phyloP scores from a whole-genome alignment of 2,329 filamentous ascomycete species.

The Nemania sp. region DNA sequence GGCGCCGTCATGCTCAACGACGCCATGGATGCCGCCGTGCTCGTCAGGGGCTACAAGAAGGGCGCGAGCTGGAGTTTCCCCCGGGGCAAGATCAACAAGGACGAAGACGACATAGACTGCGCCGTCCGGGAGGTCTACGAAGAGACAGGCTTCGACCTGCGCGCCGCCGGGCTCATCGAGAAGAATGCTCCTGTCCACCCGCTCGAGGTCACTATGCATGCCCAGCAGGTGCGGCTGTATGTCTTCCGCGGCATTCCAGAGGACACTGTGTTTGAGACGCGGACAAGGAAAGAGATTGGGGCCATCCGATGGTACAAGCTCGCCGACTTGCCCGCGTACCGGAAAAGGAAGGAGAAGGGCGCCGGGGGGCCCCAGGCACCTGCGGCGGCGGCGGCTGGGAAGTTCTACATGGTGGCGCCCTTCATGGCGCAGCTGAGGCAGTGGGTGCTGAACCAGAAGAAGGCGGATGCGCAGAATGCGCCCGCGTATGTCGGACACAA shows the following conservation, averaged over 20 bases:
- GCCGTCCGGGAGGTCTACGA: conserved; percentile 94
- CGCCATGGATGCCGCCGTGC: conserved; percentile 88
- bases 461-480: conserved; percentile 61
- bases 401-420: conserved; percentile 97
- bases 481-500: conserved; percentile 44
- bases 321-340: conserved; percentile 81
- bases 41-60: conserved; percentile 99
- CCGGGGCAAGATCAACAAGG: conserved; percentile 96
- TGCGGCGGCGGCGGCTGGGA: conserved; percentile 65
- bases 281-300: conserved; percentile 95
- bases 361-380: conserved; percentile 59
- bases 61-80: conserved; percentile 96
- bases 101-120: conserved; percentile 91
- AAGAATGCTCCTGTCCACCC: conserved; percentile 73
- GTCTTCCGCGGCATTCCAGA: conserved; percentile 87
- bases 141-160: conserved; percentile 89
- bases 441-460: conserved; percentile 87
- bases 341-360: conserved; percentile 62
- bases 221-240: conserved; percentile 91
- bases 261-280: conserved; percentile 85
- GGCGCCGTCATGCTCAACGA: conserved; percentile 92
- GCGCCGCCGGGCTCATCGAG: conserved; percentile 73
- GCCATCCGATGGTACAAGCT: conserved; percentile 95
- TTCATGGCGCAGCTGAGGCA: conserved; percentile 85
- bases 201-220: conserved; percentile 86